Evolutionary conservation across 371 early-diverging fungal genomes (phyloP), one percentile per base, ranked within the genome.

Genomic region (Dipsacomyces acuminosporus): DNA sequence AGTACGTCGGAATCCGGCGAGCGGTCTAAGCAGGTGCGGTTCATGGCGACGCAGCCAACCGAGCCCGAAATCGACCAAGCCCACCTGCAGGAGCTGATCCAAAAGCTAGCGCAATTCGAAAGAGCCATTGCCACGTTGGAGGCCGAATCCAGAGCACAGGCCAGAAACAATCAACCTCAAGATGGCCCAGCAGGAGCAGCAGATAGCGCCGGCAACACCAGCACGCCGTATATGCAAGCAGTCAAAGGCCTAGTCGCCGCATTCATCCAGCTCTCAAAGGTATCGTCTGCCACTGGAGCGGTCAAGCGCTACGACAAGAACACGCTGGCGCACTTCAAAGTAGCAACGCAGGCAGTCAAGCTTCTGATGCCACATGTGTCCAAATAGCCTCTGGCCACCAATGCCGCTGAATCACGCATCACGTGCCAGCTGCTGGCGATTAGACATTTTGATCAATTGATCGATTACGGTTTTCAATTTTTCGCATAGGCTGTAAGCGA

Each of bases 301-400:
- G 64, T 69, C 51, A 58, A 46, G 45, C 69, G 64, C 55, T 69
- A 63, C 36, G 69, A 62, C 64, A 58, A 54, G 45, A 54, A 57
- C 15, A 48, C 59, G 21, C 64, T 69, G 21, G 64, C 69, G 15
- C 69, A 59, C 33, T 63, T 69, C 64, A 69, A 69, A 48, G 38
- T 55, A 22, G 54, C 64, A 1, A 69, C 64, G 22, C 58, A 63
- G 21, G 64, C 59, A 1, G 54, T 69, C 63, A 69, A 64, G 55
- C 55, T 30, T 45, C 64, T 67, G 21, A 54, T 64, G 59, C 52
- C 51, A 15, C 59, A 19, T 13, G 23, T 17, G 18, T 30, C 38
- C 38, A 38, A 38, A n/a, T 34, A 13, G 38, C 30, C 30, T 11
- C 30, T 30, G 30, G 11, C 30, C 30, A 30, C 30, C n/a, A n/a